Evolutionary conservation across 352 stramenopile species (phyloP).

Genomic region (Phytopythium ostracodes): DNA sequence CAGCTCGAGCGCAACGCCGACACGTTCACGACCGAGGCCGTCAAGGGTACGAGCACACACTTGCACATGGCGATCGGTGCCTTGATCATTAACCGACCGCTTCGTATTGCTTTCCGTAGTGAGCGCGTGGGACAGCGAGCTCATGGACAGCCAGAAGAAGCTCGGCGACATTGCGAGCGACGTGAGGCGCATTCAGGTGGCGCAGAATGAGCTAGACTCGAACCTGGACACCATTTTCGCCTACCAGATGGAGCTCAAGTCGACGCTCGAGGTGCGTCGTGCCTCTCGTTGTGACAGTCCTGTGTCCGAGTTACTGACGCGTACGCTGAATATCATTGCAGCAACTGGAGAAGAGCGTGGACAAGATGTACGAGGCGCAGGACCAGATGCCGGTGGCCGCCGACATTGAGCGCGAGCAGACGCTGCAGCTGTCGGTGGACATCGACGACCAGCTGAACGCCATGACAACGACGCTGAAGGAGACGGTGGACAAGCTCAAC

Average conservation of each 20-base stretch:
- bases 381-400: slow-evolving; percentile 81
- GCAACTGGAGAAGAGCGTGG: slow-evolving; percentile 86
- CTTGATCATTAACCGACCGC: neutral
- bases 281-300: neutral
- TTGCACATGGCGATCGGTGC: neutral
- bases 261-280: slow-evolving; percentile 67
- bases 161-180: slow-evolving; percentile 80
- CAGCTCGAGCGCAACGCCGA: slow-evolving; percentile 81
- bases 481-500: slow-evolving; percentile 86
- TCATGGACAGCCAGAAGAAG: slow-evolving; percentile 86
- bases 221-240: slow-evolving; percentile 87
- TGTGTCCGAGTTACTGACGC: slow-evolving; percentile 3
- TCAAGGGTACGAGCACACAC: slow-evolving; percentile 51
- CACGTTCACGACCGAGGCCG: slow-evolving; percentile 84
- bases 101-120: slow-evolving; percentile 27
- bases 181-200: slow-evolving; percentile 79
- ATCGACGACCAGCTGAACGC: slow-evolving; percentile 85
- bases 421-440: slow-evolving; percentile 81
- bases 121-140: slow-evolving; percentile 78
- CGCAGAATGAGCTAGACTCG: slow-evolving; percentile 81
- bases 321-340: slow-evolving; percentile 10
- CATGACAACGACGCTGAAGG: slow-evolving; percentile 85
- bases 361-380: slow-evolving; percentile 88
- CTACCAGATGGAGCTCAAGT: slow-evolving; percentile 88
- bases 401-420: slow-evolving; percentile 85